Base-by-base conservation (phyloP, 106 monocot species). In the Alisma plantagoaquatica region DNA sequence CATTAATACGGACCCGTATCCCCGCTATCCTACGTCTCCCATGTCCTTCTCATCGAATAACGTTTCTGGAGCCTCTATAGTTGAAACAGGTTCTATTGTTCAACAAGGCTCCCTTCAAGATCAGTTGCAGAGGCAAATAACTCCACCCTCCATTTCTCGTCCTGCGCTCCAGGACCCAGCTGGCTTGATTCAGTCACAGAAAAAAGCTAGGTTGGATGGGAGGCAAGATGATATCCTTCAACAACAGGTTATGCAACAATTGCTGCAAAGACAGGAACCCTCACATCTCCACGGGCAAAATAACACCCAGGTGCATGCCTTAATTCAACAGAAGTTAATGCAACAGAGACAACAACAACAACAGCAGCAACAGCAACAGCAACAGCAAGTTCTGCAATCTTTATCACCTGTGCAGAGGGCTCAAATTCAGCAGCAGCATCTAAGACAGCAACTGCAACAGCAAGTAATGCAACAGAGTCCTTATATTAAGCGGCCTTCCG, bases 41-140 rank as follows among this genome's bases (percentile, higher is more conserved):
- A 59, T 87, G 70, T 87, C 93, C n/a, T 94, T 83, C 64, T 77
- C 93, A 19, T 83, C 87, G 29, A 87, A 94, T 57, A 84, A 79
- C 51, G 75, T 91, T 7, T 85, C 81, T 1, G 73, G 73, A 7
- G 82, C 87, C 22, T 87, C 82, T 15, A 41, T 70, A 19, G 74
- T 83, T 48, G 82, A 86, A 52, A 83, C 82, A 29, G 73, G 81
- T 16, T 84, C 80, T 31, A 74, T 93, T 20, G 62, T 83, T 46
- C 86, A 86, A 23, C 86, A 79, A 41, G 79, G 71, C 45, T 67
- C 70, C 2, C 73, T 67, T 16, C 67, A 73, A 14, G 92, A 86
- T 0, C 80, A 71, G 29, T 17, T 84, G 64, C 69, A 60, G 29
- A 83, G 81, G 57, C 82, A 60, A 54, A 72, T 75, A 23, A 49